Evolutionary conservation across 345 rosid species (phyloP), one percentile per base, ranked within the genome.

Genomic region (Heritiera fomes): DNA sequence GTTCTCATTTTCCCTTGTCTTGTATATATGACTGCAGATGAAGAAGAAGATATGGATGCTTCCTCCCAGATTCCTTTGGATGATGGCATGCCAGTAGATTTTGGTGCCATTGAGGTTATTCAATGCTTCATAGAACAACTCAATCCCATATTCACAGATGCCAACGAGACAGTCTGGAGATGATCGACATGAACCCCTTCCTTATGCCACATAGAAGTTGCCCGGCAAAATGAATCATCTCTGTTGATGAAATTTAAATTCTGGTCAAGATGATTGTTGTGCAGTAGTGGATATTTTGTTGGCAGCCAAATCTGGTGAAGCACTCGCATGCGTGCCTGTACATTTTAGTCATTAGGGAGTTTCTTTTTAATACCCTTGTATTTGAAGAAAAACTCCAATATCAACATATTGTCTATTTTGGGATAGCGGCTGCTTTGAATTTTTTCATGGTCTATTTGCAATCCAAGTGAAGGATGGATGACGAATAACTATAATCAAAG

Each of bases 121-220:
- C 94, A 91, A 79, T 90, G 94, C 84, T 87, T 93, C n/a, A 85
- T 95, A 71, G 97, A 93, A 80, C 97, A 92, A 52, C 98, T 93
- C 87, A 93, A 93, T 55, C 86, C 90, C 4, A 89, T 92, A 75
- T 95, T 95, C 87, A 92, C 92, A 0, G 99, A 95, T 81, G 96
- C 97, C 64, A 87, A 92, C 45, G 96, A 90, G 81, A 91, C 93
- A 0, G 82, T 88, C 38, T 90, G 97, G 94, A 89, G 91, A 79
- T 92, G 83, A 87, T 58, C 34, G 13, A 18, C 75, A 76, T 55
- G n/a, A 5, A 62, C 59, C 23, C 71, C 52, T 47, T 75, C 43
- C 10, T 3, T 2, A 40, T 41, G 46, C 38, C 40, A 5, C 32
- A 5, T 2, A 0, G 34, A 59, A 80, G 58, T 6, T 80, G 34